Conservation (phyloP, 768 basidiomycete genomes). For the Amanita subjunquillea region DNA sequence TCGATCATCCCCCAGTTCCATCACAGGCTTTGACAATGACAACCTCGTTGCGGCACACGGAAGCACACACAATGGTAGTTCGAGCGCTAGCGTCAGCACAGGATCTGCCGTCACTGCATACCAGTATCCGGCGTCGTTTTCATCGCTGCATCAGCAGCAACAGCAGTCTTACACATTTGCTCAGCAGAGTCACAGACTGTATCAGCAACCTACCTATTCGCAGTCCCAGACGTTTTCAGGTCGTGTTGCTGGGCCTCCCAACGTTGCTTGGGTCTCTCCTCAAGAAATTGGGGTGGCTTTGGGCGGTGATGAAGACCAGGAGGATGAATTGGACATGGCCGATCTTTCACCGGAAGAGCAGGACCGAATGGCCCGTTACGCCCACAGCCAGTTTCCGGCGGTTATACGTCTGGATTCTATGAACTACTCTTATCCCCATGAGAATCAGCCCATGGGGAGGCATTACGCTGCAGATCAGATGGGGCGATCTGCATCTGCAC, state of each 20-base stretch:
- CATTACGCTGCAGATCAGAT: constrained; percentile 1
- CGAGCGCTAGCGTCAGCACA: background rate
- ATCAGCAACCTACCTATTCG: constrained; percentile 1
- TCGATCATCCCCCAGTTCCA: constrained; percentile 18
- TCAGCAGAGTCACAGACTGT: background rate
- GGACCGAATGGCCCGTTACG: background rate
- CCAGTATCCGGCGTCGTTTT: constrained; percentile 1
- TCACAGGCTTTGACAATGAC: constrained; percentile 21
- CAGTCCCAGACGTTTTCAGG: background rate
- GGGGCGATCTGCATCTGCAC: constrained; percentile 3
- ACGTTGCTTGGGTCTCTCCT: background rate
- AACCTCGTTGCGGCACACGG: background rate
- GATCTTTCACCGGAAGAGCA: background rate
- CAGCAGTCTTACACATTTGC: background rate
- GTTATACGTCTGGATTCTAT: constrained; percentile 4
- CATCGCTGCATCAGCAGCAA: background rate
- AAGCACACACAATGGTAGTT: background rate
- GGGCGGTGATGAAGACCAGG: background rate
- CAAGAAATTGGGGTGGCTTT: background rate
- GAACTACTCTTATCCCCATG: background rate
- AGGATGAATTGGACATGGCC: background rate
- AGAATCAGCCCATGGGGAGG: background rate
- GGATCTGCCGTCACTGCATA: constrained; percentile 1
- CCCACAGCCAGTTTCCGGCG: constrained; percentile 1
- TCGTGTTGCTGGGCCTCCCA: background rate